Percentiles rank a stretch among this genome's conserved stretches.
Conservation (phyloP, 1,284 basidiomycete species). For the Sporisorium graminicola region DNA sequence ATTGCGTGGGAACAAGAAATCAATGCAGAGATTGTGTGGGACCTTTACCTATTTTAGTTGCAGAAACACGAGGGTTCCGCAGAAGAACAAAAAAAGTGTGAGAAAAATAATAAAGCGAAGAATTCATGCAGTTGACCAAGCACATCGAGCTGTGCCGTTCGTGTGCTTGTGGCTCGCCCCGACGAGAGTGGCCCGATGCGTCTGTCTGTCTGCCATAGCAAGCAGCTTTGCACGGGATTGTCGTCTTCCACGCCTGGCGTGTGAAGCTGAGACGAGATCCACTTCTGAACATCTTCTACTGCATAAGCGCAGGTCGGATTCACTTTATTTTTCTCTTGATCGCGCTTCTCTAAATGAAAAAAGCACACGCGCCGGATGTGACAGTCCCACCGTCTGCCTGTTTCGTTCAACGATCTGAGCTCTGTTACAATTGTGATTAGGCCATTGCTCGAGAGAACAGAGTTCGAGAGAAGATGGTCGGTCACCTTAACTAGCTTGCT, state of each 20-base stretch:
- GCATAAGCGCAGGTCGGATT: background rate
- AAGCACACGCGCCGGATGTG: too few relatives aligned
- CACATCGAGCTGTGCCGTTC: slow-evolving; percentile 2
- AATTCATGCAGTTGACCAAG: slow-evolving; percentile 9
- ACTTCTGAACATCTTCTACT: background rate
- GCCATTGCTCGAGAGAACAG: too few relatives aligned
- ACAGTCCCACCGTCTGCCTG: background rate
- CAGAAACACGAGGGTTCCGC: background rate
- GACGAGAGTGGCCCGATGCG: background rate
- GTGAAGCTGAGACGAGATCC: background rate
- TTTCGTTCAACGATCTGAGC: too few relatives aligned
- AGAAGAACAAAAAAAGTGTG: background rate
- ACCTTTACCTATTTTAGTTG: background rate
- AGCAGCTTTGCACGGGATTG: background rate
- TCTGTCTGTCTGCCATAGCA: background rate
- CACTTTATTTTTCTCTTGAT: background rate
- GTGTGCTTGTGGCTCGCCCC: too few relatives aligned
- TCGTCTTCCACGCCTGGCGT: background rate
- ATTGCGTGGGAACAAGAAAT: background rate
- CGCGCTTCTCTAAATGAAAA: background rate
- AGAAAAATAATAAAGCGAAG: background rate
- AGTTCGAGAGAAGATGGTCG: too few relatives aligned
- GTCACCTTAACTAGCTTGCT: too few relatives aligned
- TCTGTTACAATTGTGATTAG: too few relatives aligned
- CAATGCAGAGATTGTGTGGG: background rate